A percentile compares a stretch with the other conserved stretches of the same genome.
Conservation (phyloP, 2,329 filamentous ascomycete species). For the Claviceps quebecensis region DNA sequence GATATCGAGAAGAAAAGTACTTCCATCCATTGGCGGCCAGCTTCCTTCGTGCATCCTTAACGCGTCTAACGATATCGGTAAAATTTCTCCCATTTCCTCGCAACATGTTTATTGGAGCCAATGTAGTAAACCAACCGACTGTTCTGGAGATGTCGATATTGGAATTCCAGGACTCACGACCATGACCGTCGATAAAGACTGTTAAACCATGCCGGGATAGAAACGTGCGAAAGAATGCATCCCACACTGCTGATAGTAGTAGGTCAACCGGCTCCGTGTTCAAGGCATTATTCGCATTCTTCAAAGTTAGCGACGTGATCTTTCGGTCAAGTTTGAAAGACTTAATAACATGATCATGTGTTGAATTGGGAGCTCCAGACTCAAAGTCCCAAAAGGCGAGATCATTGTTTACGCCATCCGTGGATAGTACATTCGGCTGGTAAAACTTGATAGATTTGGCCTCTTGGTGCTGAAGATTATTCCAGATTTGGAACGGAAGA, state of each 20-base stretch:
- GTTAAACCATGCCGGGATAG: conserved; percentile 13
- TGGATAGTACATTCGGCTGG: neutral
- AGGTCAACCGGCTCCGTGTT: conserved; percentile 18
- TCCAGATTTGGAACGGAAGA: conserved; percentile 16
- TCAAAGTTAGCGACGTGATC: conserved; percentile 4
- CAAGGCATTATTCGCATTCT: conserved; percentile 8
- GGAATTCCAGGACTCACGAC: conserved; percentile 18
- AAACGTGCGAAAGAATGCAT: conserved; percentile 18
- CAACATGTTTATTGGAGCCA: conserved; percentile 14
- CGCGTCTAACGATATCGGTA: neutral
- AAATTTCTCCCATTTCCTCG: neutral
- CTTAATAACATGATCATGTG: conserved; percentile 1
- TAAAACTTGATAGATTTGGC: neutral
- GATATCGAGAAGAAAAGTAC: conserved; percentile 1
- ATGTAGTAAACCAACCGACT: conserved; percentile 25
- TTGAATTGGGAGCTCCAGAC: neutral
- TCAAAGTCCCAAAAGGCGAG: conserved; percentile 2
- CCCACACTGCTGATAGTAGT: conserved; percentile 16
- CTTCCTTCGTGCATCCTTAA: neutral
- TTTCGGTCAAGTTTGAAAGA: conserved; percentile 1
- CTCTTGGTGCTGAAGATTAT: conserved; percentile 19
- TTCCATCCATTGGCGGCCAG: conserved; percentile 2
- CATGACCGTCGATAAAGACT: conserved; percentile 12
- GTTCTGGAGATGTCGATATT: conserved; percentile 19
- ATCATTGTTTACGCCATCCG: neutral